These are phyloP conservation scores for Venturia effusa DNA, from an alignment of 2,329 filamentous ascomycete species.

Conservation along the genomic window DNA sequence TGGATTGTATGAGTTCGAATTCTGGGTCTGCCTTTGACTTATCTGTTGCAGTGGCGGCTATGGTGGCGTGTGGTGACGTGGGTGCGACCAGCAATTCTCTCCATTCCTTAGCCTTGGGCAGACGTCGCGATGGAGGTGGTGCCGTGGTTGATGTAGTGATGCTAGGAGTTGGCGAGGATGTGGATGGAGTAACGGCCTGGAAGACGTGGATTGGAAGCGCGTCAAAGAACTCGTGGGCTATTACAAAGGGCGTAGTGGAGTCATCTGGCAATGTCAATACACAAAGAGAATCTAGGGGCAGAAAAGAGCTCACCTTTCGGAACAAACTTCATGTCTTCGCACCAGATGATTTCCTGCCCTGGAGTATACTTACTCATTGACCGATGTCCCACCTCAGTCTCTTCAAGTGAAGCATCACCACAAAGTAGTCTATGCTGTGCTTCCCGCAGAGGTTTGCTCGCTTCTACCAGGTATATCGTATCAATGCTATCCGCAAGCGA, in stretches of 20 bases:
- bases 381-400: constrained; percentile 62
- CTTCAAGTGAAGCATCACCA: constrained; percentile 51
- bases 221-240: constrained; percentile 98
- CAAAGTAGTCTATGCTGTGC: constrained; percentile 77
- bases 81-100: constrained; percentile 34
- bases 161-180: constrained; percentile 23
- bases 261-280: constrained; percentile 36
- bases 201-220: constrained; percentile 94
- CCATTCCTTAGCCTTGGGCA: constrained; percentile 27
- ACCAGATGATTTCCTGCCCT: constrained; percentile 70
- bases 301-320: constrained; percentile 46
- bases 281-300: constrained; percentile 12
- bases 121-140: constrained; percentile 27
- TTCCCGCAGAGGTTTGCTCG: constrained; percentile 66
- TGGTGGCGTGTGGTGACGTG: constrained; percentile 31
- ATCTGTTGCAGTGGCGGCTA: constrained; percentile 43
- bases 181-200: constrained; percentile 53
- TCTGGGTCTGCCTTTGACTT: constrained; percentile 44
- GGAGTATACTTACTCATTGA: constrained; percentile 65
- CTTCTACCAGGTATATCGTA: constrained; percentile 87
- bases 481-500: constrained; percentile 66
- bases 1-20: constrained; percentile 75
- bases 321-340: constrained; percentile 76
- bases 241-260: constrained; percentile 74
- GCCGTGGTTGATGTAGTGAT: constrained; percentile 38